Evolutionary conservation across 1,284 basidiomycete species (phyloP).

Genomic region (Somion occarium): DNA sequence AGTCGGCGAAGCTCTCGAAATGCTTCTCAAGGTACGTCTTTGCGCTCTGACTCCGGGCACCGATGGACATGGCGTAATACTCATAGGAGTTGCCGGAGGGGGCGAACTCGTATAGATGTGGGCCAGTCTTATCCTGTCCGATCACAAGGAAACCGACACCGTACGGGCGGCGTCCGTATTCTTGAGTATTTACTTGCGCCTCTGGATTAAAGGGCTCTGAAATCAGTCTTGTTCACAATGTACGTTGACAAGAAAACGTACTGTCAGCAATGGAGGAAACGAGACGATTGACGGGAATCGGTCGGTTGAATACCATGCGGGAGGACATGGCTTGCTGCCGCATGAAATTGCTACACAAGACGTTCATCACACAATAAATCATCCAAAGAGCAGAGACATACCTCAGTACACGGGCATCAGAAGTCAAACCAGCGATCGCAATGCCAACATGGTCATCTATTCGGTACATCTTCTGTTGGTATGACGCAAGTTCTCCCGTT

Average conservation of each 20-base stretch:
- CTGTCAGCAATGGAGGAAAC: conserved; percentile 95
- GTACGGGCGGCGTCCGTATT: conserved; percentile 96
- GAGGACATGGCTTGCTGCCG: conserved; percentile 96
- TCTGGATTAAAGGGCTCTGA: conserved; percentile 59
- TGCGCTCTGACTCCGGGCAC: conserved; percentile 94
- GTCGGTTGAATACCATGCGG: conserved; percentile 92
- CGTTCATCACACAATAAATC: conserved; percentile 8
- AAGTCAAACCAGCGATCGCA: conserved; percentile 96
- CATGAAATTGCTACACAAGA: conserved; percentile 86
- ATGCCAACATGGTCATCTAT: conserved; percentile 99
- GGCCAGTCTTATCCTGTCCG: conserved; percentile 91
- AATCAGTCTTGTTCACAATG: neutral
- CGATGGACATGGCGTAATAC: conserved; percentile 98
- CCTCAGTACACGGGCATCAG: conserved; percentile 96
- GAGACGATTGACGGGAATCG: conserved; percentile 90
- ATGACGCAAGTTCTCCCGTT: conserved; percentile 96
- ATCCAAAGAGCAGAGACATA: conserved; percentile 28
- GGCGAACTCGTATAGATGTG: conserved; percentile 97
- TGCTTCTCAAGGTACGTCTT: conserved; percentile 98
- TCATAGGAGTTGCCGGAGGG: conserved; percentile 98
- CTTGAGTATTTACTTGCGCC: conserved; percentile 98
- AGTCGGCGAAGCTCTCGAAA: conserved; percentile 81
- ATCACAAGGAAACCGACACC: conserved; percentile 99
- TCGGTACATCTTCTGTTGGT: conserved; percentile 99
- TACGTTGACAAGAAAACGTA: conserved; percentile 38